A percentile compares a stretch with the other conserved stretches of the same genome.
These are phyloP conservation scores for Draba incana DNA, from an alignment of 345 rosid species.

Conservation along the genomic window DNA sequence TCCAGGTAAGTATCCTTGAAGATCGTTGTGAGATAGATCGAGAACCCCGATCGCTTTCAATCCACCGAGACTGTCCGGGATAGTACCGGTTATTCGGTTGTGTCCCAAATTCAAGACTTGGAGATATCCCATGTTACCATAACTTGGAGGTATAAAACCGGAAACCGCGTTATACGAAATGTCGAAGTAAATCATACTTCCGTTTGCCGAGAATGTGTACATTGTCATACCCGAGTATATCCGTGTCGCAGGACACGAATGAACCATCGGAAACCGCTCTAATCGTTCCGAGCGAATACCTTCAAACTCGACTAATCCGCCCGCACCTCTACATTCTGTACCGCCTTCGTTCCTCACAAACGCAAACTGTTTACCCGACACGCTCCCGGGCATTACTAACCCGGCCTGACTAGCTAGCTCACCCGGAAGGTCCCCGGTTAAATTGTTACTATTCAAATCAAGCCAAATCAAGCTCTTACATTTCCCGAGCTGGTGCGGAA, in stretches of 20 bases:
- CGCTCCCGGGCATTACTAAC: slow-evolving; percentile 69
- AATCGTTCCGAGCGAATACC: slow-evolving; percentile 74
- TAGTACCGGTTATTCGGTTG: slow-evolving; percentile 65
- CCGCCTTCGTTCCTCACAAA: slow-evolving; percentile 98
- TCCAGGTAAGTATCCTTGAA: slow-evolving; percentile 75
- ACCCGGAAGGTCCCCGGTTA: slow-evolving; percentile 64
- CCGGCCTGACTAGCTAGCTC: slow-evolving; percentile 79
- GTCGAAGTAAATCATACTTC: slow-evolving; percentile 93
- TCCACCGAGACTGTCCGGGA: slow-evolving; percentile 81
- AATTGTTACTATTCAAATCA: slow-evolving; percentile 81
- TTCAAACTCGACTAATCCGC: slow-evolving; percentile 90
- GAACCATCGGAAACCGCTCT: slow-evolving; percentile 79
- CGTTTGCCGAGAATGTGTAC: slow-evolving; percentile 72
- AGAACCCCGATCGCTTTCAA: slow-evolving; percentile 80
- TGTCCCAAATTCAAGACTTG: slow-evolving; percentile 96
- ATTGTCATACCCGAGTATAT: slow-evolving; percentile 82
- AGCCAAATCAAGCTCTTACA: slow-evolving; percentile 93
- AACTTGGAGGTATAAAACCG: slow-evolving; percentile 68
- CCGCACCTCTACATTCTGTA: slow-evolving; percentile 94
- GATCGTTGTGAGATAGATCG: slow-evolving; percentile 86
- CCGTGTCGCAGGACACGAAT: slow-evolving; percentile 83
- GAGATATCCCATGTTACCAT: slow-evolving; percentile 70
- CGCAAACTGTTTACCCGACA: slow-evolving; percentile 89
- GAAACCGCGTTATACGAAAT: slow-evolving; percentile 74
- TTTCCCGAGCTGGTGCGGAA: slow-evolving; percentile 75